These are phyloP conservation scores for Setomelanomma holmii DNA, from an alignment of 2,329 filamentous ascomycete species.

Conservation along the genomic window DNA sequence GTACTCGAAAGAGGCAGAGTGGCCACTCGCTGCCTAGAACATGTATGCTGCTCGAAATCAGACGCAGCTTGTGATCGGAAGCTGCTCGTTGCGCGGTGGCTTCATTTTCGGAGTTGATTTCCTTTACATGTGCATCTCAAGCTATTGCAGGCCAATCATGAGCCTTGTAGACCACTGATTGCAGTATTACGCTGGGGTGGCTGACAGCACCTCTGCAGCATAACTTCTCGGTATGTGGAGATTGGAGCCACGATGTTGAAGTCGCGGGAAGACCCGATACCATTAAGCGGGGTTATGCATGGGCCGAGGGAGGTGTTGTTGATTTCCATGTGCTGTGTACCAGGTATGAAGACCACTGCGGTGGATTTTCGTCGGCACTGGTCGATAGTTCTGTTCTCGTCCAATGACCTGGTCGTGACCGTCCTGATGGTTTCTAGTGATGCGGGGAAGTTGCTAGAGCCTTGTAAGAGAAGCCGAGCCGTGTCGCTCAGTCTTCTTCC, in stretches of 20 bases:
- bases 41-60: no score
- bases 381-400: neutral
- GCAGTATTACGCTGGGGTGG: no score
- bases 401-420: neutral
- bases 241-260: neutral
- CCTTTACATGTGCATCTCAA: no score
- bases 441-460: neutral
- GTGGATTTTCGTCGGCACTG: neutral
- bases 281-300: neutral
- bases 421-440: neutral
- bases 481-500: no score
- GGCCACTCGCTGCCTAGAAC: no score
- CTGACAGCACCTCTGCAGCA: neutral
- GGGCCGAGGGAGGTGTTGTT: neutral
- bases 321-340: neutral
- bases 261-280: neutral
- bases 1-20: no score
- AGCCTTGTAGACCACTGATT: no score
- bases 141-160: no score
- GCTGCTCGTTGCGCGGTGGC: no score
- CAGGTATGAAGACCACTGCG: neutral
- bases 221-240: neutral
- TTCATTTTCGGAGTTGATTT: no score
- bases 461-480: neutral
- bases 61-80: no score